A percentile compares a stretch with the other conserved stretches of the same genome.
These are phyloP conservation scores for Periglandula ipomoeae DNA, from an alignment of 2,329 filamentous ascomycete genomes.

Conservation along the genomic window DNA sequence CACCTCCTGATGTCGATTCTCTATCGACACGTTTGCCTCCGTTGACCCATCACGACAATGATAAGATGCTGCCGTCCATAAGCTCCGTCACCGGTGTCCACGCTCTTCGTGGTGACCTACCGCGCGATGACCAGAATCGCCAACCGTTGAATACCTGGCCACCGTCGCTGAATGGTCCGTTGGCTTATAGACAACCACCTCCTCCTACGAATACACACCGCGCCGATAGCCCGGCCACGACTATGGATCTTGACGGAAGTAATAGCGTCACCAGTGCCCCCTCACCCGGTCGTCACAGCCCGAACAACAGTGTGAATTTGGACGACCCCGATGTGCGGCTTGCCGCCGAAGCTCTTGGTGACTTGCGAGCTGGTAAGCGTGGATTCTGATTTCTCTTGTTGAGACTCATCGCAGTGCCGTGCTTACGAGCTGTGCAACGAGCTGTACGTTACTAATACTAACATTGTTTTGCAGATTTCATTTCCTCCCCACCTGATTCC, in stretches of 20 bases:
- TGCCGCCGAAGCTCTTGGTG: slow-evolving; percentile 67
- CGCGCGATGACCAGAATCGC: slow-evolving; percentile 9
- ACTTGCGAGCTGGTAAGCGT: slow-evolving; percentile 55
- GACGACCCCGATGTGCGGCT: slow-evolving; percentile 60
- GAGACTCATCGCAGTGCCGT: background rate
- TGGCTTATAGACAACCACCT: slow-evolving; percentile 28
- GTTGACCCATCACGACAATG: slow-evolving; percentile 17
- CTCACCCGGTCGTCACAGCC: slow-evolving; percentile 34
- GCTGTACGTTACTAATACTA: background rate
- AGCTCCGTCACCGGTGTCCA: slow-evolving; percentile 25
- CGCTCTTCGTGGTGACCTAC: slow-evolving; percentile 13
- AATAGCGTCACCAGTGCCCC: slow-evolving; percentile 31
- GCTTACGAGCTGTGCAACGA: background rate
- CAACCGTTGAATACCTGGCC: slow-evolving; percentile 29
- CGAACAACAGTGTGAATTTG: slow-evolving; percentile 42
- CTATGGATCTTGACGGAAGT: slow-evolving; percentile 37
- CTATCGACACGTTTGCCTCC: slow-evolving; percentile 18
- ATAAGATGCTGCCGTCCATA: slow-evolving; percentile 25
- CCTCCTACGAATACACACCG: slow-evolving; percentile 19
- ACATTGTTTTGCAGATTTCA: slow-evolving; percentile 50
- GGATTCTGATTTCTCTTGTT: background rate
- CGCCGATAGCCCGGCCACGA: slow-evolving; percentile 32
- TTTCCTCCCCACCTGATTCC: slow-evolving; percentile 50
- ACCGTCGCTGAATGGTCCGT: slow-evolving; percentile 37
- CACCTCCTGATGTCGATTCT: slow-evolving; percentile 16